These are phyloP conservation scores for Tripidium arundinaceum DNA, from an alignment of 202 grass and related monocot genomes.

Conservation along the genomic window DNA sequence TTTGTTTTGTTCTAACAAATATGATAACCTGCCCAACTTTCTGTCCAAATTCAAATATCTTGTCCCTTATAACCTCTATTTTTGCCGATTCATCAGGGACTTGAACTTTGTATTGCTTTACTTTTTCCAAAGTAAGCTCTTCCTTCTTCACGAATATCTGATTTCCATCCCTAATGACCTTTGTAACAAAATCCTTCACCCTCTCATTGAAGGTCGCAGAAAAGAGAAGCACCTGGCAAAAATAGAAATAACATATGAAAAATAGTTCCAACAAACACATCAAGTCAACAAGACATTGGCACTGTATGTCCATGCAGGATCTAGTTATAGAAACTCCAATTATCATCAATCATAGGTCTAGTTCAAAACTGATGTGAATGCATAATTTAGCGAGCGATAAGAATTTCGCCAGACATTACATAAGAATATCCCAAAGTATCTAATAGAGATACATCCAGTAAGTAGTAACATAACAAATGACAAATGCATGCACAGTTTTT, in stretches of 20 bases:
- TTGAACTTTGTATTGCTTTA: conserved; percentile 91
- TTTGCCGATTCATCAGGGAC: conserved; percentile 76
- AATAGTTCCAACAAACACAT: not conserved
- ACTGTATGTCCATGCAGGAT: not conserved
- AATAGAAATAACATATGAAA: conserved; percentile 1
- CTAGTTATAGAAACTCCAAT: too few species aligned
- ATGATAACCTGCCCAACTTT: conserved; percentile 98
- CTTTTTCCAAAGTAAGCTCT: conserved; percentile 90
- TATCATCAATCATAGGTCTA: too few species aligned
- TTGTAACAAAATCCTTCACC: conserved; percentile 95
- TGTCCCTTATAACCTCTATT: conserved; percentile 87
- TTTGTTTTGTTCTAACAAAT: conserved; percentile 77
- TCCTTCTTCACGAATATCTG: conserved; percentile 98
- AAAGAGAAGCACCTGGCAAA: conserved; percentile 82
- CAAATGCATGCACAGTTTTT: not conserved
- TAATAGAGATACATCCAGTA: not conserved
- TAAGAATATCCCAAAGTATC: not conserved
- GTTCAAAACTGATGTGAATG: conserved; percentile 12
- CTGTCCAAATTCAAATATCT: conserved; percentile 94
- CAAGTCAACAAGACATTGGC: not conserved
- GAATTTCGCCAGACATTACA: conserved; percentile 6
- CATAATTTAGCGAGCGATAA: not conserved
- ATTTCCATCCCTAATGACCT: conserved; percentile 69
- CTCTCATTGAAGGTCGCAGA: conserved; percentile 92
- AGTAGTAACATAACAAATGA: conserved; percentile 2